Evolutionary conservation across 306 rosid species (phyloP).

Genomic region (Purshia tridentata): DNA sequence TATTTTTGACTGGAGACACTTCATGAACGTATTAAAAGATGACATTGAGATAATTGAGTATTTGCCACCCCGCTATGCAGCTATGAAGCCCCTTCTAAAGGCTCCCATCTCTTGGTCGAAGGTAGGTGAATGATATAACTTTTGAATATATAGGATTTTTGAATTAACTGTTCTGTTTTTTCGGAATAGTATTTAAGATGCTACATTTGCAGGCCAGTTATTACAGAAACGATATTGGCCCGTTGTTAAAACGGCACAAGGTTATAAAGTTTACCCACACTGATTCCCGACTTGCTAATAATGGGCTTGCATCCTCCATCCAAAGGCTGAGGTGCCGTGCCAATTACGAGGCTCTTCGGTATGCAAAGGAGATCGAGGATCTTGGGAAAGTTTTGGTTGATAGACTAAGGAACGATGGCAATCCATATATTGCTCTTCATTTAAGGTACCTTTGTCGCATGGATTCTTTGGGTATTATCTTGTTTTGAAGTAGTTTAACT

Average conservation of each 20-base stretch:
- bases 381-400: conserved; percentile 71
- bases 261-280: conserved; percentile 76
- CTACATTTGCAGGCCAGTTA: conserved; percentile 78
- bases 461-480: background rate
- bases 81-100: conserved; percentile 57
- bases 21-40: conserved; percentile 64
- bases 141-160: background rate
- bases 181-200: conserved; percentile 31
- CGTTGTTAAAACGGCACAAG: conserved; percentile 63
- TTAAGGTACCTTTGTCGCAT: conserved; percentile 53
- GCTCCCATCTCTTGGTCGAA: conserved; percentile 99
- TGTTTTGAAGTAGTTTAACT: background rate
- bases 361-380: conserved; percentile 73
- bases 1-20: conserved; percentile 95
- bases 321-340: conserved; percentile 90
- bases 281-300: conserved; percentile 89
- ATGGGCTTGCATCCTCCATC: conserved; percentile 75
- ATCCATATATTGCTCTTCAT: conserved; percentile 88
- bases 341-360: conserved; percentile 80
- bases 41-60: conserved; percentile 77
- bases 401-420: conserved; percentile 64
- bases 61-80: conserved; percentile 59
- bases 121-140: conserved; percentile 42
- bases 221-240: conserved; percentile 77
- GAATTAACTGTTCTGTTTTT: background rate